Evolutionary conservation across 495 filamentous ascomycete species (phyloP).

Genomic region (Lindgomyces ingoldianus): DNA sequence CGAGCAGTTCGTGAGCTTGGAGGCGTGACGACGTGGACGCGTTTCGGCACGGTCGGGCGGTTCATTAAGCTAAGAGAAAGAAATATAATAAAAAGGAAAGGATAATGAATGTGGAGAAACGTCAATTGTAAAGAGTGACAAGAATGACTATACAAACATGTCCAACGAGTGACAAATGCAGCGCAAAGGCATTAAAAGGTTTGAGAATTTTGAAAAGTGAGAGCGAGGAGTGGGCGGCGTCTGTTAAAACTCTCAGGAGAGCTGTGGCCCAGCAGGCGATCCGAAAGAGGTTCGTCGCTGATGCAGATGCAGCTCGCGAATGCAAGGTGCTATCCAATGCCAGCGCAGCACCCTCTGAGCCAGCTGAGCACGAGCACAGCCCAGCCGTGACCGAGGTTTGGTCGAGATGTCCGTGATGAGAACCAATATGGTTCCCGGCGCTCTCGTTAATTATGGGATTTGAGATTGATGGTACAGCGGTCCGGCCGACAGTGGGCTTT

Average conservation of each 20-base stretch:
- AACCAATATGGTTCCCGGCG: slow-evolving; percentile 6
- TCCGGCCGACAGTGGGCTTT: slow-evolving; percentile 19
- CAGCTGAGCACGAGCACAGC: slow-evolving; percentile 25
- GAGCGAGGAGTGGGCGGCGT: slow-evolving; percentile 33
- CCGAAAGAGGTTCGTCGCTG: slow-evolving; percentile 33
- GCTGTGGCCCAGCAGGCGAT: slow-evolving; percentile 15
- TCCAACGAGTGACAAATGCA: slow-evolving; percentile 40
- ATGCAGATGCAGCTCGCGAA: slow-evolving; percentile 31
- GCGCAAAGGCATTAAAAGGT: slow-evolving; percentile 40
- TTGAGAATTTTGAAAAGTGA: slow-evolving; percentile 31
- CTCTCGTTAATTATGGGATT: slow-evolving; percentile 15
- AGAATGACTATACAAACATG: slow-evolving; percentile 36
- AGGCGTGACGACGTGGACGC: slow-evolving; percentile 18
- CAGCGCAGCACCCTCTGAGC: slow-evolving; percentile 5
- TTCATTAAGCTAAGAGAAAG: slow-evolving; percentile 33
- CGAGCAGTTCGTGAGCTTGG: slow-evolving; percentile 15
- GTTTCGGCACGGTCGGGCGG: background rate
- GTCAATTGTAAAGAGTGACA: slow-evolving; percentile 37
- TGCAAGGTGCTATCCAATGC: slow-evolving; percentile 36
- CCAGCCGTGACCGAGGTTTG: slow-evolving; percentile 3
- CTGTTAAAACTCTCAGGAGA: slow-evolving; percentile 39
- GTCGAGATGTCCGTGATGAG: background rate
- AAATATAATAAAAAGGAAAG: slow-evolving; percentile 38
- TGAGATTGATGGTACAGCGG: slow-evolving; percentile 7
- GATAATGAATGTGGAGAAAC: slow-evolving; percentile 37